Conservation (phyloP, 176 grass and related monocot genomes). For the Eleusine coracana region DNA sequence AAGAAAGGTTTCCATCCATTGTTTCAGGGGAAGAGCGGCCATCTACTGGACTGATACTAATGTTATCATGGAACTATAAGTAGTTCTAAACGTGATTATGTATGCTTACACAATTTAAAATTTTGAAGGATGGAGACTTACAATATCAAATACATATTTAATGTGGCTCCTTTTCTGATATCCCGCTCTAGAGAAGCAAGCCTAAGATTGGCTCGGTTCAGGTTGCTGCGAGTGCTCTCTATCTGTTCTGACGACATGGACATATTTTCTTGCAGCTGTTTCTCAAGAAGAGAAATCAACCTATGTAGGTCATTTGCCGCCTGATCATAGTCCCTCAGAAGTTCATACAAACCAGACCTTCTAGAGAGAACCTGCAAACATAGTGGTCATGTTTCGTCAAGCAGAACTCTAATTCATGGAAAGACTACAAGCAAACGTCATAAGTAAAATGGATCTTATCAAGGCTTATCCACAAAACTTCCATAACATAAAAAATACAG, state of each 20-base stretch:
- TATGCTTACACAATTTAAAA: slow-evolving; percentile 22
- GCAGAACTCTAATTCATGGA: slow-evolving; percentile 6
- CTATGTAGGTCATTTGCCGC: slow-evolving; percentile 71
- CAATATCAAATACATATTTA: slow-evolving; percentile 90
- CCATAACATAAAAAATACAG: background rate
- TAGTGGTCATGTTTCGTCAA: slow-evolving; percentile 27
- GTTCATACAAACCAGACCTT: slow-evolving; percentile 81
- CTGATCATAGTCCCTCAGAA: slow-evolving; percentile 80
- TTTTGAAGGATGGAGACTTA: slow-evolving; percentile 54
- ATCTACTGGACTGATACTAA: background rate
- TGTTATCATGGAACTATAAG: background rate
- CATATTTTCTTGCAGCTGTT: slow-evolving; percentile 67
- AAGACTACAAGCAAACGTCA: slow-evolving; percentile 10
- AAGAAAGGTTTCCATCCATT: background rate
- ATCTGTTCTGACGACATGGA: slow-evolving; percentile 40
- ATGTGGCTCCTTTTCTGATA: slow-evolving; percentile 55
- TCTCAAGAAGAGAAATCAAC: slow-evolving; percentile 78
- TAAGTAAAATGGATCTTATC: slow-evolving; percentile 11
- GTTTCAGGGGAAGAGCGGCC: background rate
- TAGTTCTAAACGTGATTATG: slow-evolving; percentile 1
- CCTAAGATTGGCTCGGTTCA: slow-evolving; percentile 57
- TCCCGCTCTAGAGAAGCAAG: slow-evolving; percentile 66
- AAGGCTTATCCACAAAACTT: background rate
- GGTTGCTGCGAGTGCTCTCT: slow-evolving; percentile 46
- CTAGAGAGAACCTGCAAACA: slow-evolving; percentile 80